Evolutionary conservation across 1,284 basidiomycete species (phyloP), one percentile per base, ranked within the genome.

Genomic region (Rhodotorula sp.): DNA sequence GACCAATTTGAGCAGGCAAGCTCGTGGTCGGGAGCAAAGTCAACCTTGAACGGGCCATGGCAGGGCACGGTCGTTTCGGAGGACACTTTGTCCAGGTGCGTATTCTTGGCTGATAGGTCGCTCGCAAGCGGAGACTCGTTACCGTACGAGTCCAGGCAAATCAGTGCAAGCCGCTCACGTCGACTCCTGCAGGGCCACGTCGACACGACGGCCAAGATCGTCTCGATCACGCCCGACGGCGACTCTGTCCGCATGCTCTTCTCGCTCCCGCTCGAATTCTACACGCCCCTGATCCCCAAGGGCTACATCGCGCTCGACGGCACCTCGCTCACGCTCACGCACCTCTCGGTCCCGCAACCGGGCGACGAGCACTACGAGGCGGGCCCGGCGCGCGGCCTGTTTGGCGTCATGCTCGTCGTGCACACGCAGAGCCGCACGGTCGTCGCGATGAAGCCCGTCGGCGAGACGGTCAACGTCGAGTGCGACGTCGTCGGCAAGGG

Each of bases 291-390:
- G 74, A 91, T 99, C 72, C 88, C 91, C n/a, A 99, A 99, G 82
- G 96, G 96, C 63, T 99, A 95, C 81, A 86, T 99, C 67, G 89
- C 95, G 16, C 88, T 99, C 74, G 96, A 99, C 81, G 96, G 97
- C 27, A 88, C 95, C 4, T 97, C 93, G 4, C 85, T 99, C 60
- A 99, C 96, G 1, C 80, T 99, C 74, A 98, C 95, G 0, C 84
- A 85, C 50, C 92, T 97, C 42, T 84, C 92, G 79, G 91, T 94
- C 78, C 80, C 81, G 19, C 79, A 84, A 61, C 81, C 49, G 21
- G 62, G 49, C 19, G 67, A 68, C 17, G 57, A 65, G 17, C 49
- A 70, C 54, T 65, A 65, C 56, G 66, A 66, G 19, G 63, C 61
- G 19, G 54, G 42, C 45, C 53, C 44, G 17, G 21, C 34, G 4